Evolutionary conservation across 2,329 filamentous ascomycete genomes (phyloP).

Genomic region (Cercospora sp.): DNA sequence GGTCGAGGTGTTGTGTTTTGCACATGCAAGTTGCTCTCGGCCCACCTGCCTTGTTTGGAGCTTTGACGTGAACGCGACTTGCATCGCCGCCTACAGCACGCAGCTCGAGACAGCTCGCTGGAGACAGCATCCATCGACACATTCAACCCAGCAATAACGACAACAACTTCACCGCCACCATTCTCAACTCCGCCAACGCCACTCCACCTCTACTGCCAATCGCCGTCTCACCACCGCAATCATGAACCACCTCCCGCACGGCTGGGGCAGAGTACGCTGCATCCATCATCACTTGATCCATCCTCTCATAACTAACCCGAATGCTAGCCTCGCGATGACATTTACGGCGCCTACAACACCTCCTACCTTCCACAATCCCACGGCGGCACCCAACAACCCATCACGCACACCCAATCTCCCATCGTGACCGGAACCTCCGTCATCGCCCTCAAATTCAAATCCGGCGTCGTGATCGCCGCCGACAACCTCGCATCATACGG

Average conservation of each 20-base stretch:
- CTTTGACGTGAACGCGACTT: constrained; percentile 13
- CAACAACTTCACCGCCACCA: not conserved
- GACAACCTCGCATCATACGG: constrained; percentile 98
- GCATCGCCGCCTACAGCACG: constrained; percentile 9
- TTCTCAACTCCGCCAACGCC: not conserved
- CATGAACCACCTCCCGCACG: constrained; percentile 67
- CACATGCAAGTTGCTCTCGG: not conserved
- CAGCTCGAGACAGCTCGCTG: constrained; percentile 13
- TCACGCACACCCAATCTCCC: constrained; percentile 84
- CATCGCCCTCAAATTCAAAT: constrained; percentile 90
- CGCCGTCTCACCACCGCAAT: constrained; percentile 27
- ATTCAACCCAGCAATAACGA: not conserved
- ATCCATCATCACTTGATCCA: constrained; percentile 32
- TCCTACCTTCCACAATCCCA: constrained; percentile 73
- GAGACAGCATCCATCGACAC: constrained; percentile 10
- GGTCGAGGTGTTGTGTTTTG: constrained; percentile 3
- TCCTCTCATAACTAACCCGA: constrained; percentile 40
- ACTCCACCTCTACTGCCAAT: not conserved
- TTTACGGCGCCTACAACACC: constrained; percentile 90
- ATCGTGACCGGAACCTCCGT: constrained; percentile 97
- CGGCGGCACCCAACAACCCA: constrained; percentile 53
- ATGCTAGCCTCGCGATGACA: constrained; percentile 85
- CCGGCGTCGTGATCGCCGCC: constrained; percentile 92
- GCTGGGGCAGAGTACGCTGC: constrained; percentile 62
- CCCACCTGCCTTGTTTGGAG: constrained; percentile 7